Conservation (phyloP, 176 grass and related monocot genomes). For the Ensete glaucum region DNA sequence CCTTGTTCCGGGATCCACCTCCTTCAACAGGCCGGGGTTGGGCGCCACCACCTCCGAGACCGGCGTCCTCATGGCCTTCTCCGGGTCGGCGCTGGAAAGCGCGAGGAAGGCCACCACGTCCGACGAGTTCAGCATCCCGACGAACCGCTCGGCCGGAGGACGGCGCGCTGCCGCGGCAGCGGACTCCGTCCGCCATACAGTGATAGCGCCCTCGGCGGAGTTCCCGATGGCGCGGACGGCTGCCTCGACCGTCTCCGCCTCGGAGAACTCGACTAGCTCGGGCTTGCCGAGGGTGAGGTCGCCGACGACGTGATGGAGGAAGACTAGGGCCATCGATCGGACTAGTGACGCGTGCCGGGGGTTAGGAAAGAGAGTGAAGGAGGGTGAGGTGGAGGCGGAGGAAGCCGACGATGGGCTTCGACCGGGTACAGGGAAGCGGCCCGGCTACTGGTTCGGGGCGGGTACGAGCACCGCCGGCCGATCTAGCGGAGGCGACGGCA, state of each 20-base stretch:
- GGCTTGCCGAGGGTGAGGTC: constrained; percentile 87
- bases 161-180: constrained; percentile 20
- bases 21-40: constrained; percentile 54
- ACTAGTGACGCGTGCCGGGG: not conserved
- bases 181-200: constrained; percentile 39
- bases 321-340: constrained; percentile 52
- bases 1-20: constrained; percentile 95
- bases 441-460: constrained; percentile 32
- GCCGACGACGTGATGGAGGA: constrained; percentile 88
- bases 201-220: constrained; percentile 59
- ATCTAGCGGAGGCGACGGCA: not conserved
- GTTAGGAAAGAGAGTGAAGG: constrained; percentile 86
- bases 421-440: constrained; percentile 9
- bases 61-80: constrained; percentile 22
- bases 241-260: constrained; percentile 56
- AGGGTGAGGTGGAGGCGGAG: constrained; percentile 75
- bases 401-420: constrained; percentile 33
- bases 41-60: constrained; percentile 51
- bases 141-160: constrained; percentile 43
- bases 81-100: constrained; percentile 30
- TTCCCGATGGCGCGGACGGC: constrained; percentile 57
- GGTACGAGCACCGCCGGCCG: constrained; percentile 19
- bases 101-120: constrained; percentile 77
- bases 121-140: constrained; percentile 78
- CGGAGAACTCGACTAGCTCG: constrained; percentile 52